Conservation (phyloP, 2,329 filamentous ascomycete genomes). For the Alternaria alternata region DNA sequence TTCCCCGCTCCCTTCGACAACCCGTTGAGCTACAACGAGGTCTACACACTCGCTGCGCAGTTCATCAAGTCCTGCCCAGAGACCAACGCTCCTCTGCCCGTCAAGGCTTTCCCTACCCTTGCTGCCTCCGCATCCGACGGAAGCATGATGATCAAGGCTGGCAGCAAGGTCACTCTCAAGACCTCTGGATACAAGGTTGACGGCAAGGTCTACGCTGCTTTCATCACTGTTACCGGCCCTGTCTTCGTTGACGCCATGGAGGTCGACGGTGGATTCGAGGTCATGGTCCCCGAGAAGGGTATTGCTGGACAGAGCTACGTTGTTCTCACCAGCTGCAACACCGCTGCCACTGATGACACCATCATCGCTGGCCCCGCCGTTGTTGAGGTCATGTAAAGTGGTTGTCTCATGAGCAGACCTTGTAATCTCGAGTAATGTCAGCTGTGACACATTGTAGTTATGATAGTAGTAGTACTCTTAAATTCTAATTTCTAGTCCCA, state of each 20-base stretch:
- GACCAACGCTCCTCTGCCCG: slow-evolving; percentile 63
- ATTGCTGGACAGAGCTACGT: slow-evolving; percentile 37
- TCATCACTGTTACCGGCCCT: slow-evolving; percentile 35
- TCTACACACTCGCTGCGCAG: slow-evolving; percentile 69
- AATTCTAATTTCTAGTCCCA: slow-evolving; percentile 1
- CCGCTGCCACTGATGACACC: slow-evolving; percentile 35
- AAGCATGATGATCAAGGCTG: slow-evolving; percentile 21
- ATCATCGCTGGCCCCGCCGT: slow-evolving; percentile 34
- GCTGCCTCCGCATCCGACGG: slow-evolving; percentile 22
- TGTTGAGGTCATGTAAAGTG: slow-evolving; percentile 26
- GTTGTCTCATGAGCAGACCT: neutral
- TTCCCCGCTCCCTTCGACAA: slow-evolving; percentile 69
- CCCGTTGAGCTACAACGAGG: slow-evolving; percentile 65
- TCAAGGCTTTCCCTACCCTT: slow-evolving; percentile 67
- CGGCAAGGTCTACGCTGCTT: slow-evolving; percentile 34
- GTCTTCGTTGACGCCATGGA: slow-evolving; percentile 27
- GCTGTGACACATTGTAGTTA: neutral
- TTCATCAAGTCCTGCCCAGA: slow-evolving; percentile 68
- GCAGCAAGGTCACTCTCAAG: slow-evolving; percentile 24
- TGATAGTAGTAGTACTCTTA: neutral
- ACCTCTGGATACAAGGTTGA: slow-evolving; percentile 30
- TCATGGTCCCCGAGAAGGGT: slow-evolving; percentile 33
- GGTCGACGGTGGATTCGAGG: slow-evolving; percentile 27
- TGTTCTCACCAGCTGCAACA: slow-evolving; percentile 36
- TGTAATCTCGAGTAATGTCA: neutral